Evolutionary conservation across 805 yeast genomes (phyloP).

Genomic region (Vanderwaltozyma polyspora): DNA sequence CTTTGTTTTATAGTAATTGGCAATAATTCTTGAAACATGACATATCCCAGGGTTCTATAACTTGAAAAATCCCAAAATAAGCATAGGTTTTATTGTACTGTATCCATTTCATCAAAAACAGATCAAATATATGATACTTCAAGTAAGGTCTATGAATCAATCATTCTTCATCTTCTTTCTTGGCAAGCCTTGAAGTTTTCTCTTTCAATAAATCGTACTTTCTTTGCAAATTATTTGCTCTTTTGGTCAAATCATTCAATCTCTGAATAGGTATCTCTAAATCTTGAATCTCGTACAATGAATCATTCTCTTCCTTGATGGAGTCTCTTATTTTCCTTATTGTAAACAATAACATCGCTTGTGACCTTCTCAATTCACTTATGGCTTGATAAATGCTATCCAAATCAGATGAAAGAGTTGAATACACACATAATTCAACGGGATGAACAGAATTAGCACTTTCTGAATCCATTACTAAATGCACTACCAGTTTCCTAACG

Average conservation of each 20-base stretch:
- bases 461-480: neutral
- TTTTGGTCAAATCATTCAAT: neutral
- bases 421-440: constrained; percentile 23
- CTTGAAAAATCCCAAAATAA: too few relatives aligned
- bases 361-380: constrained; percentile 24
- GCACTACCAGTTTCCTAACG: neutral
- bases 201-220: neutral
- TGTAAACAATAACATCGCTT: constrained; percentile 20
- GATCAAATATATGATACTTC: too few relatives aligned
- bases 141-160: too few relatives aligned
- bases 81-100: too few relatives aligned
- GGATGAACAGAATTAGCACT: constrained; percentile 14
- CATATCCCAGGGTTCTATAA: too few relatives aligned
- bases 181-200: neutral
- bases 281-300: constrained; percentile 9
- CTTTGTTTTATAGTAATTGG: too few relatives aligned
- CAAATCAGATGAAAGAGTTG: constrained; percentile 20
- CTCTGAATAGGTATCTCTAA: neutral
- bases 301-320: constrained; percentile 13
- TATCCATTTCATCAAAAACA: too few relatives aligned
- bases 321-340: constrained; percentile 17
- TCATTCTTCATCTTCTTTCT: neutral
- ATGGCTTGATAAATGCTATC: constrained; percentile 25
- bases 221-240: neutral
- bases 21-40: too few relatives aligned